Conservation (phyloP, 495 filamentous ascomycete genomes). For the Neurospora sp. region DNA sequence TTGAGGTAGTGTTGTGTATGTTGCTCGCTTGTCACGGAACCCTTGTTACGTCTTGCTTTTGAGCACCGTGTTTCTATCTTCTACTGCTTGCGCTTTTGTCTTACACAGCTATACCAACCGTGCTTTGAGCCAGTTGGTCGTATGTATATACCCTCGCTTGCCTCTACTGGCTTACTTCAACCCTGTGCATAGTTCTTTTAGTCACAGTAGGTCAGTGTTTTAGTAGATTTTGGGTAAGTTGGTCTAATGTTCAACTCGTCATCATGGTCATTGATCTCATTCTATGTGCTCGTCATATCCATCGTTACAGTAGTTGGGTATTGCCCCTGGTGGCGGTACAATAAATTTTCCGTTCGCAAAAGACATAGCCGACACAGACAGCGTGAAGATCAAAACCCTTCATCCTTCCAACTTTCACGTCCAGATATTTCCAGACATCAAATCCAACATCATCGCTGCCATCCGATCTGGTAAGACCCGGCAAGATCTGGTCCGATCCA, state of each 20-base stretch:
- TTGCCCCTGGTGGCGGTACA: neutral
- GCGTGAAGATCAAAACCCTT: neutral
- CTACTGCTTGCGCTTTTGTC: neutral
- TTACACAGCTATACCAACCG: neutral
- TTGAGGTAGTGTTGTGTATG: neutral
- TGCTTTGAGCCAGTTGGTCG: neutral
- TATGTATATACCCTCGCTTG: neutral
- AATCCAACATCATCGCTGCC: neutral
- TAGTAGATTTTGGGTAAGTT: neutral
- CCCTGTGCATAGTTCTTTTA: neutral
- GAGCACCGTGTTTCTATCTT: neutral
- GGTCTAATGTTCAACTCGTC: neutral
- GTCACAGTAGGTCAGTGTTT: neutral
- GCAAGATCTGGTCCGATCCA: neutral
- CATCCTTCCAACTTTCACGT: neutral
- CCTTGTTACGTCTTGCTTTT: neutral
- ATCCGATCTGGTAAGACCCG: neutral
- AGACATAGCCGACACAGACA: neutral
- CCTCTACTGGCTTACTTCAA: neutral
- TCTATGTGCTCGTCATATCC: neutral
- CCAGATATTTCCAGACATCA: neutral
- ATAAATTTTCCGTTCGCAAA: neutral
- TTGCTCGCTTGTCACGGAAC: neutral
- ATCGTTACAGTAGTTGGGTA: neutral
- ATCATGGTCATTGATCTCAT: neutral